Conservation (phyloP, 2,329 filamentous ascomycete species). For the Dactylonectria macrodidyma region DNA sequence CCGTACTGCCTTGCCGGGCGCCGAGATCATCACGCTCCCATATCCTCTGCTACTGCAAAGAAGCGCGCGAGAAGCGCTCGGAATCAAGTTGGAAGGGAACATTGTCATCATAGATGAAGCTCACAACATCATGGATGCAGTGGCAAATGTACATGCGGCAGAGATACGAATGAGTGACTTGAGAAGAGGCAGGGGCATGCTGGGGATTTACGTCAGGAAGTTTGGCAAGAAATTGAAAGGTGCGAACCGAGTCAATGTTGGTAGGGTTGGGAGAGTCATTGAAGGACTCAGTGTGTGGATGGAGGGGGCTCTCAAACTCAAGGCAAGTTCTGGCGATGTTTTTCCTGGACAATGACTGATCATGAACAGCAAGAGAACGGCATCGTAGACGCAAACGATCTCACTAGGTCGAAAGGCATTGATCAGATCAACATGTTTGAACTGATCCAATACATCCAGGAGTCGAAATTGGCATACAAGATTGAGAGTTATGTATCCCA, state of each 20-base stretch:
- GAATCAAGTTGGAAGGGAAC: conserved; percentile 87
- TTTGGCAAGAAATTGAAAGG: conserved; percentile 93
- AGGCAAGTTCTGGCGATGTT: conserved; percentile 54
- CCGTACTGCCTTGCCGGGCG: conserved; percentile 82
- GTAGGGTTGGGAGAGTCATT: conserved; percentile 86
- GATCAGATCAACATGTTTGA: conserved; percentile 97
- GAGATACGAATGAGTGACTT: conserved; percentile 82
- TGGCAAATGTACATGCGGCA: conserved; percentile 88
- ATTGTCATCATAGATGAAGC: conserved; percentile 98
- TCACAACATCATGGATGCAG: conserved; percentile 97
- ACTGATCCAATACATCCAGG: conserved; percentile 87
- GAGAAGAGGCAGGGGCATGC: conserved; percentile 78
- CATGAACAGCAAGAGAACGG: conserved; percentile 66
- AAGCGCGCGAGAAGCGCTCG: conserved; percentile 88
- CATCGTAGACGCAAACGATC: conserved; percentile 77
- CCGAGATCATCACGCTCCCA: conserved; percentile 92
- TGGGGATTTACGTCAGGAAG: conserved; percentile 86
- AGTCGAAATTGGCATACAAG: conserved; percentile 94
- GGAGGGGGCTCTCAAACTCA: conserved; percentile 64
- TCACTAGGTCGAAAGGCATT: conserved; percentile 87
- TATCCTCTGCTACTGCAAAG: conserved; percentile 93
- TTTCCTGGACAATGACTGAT: conserved; percentile 13
- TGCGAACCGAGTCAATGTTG: conserved; percentile 91
- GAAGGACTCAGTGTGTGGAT: conserved; percentile 83
- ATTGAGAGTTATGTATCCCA: conserved; percentile 89